phyloP scores from a whole-genome alignment of 2,329 filamentous ascomycete genomes.

The Sporothrix brasiliensis region DNA sequence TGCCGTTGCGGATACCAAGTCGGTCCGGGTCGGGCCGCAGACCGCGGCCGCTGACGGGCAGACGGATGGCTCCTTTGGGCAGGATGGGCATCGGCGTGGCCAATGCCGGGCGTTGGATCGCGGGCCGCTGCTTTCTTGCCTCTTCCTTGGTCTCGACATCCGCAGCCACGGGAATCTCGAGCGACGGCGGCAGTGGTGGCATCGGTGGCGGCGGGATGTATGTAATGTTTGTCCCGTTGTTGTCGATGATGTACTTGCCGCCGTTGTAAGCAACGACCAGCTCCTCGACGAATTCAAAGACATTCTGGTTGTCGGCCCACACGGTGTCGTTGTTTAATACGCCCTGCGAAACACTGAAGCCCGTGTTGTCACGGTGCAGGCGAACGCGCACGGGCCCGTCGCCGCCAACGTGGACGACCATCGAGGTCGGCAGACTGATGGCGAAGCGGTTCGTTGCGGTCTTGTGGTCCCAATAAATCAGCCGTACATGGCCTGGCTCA shows the following conservation, averaged over 20 bases:
- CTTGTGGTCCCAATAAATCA: not conserved
- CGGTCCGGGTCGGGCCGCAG: not conserved
- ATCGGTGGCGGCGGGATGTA: not conserved
- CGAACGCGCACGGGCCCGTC: not conserved
- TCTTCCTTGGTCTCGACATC: not conserved
- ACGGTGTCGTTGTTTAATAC: not conserved
- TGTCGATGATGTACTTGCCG: not conserved
- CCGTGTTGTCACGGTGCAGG: not conserved
- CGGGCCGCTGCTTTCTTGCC: not conserved
- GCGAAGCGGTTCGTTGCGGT: not conserved
- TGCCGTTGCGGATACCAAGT: not conserved
- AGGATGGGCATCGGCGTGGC: not conserved
- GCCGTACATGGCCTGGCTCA: not conserved
- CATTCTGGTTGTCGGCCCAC: not conserved
- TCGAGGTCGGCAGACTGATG: not conserved
- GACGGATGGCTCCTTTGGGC: not conserved
- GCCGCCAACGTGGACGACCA: not conserved
- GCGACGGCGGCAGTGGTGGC: not conserved
- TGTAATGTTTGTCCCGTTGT: not conserved
- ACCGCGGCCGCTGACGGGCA: slow-evolving; percentile 19
- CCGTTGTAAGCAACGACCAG: not conserved
- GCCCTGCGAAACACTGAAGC: not conserved
- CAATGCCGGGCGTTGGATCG: not conserved
- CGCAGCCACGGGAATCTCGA: too few relatives aligned
- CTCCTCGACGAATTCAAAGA: not conserved